These are phyloP conservation scores for Boletus sp. DNA, from an alignment of 1,284 basidiomycete genomes.

Conservation along the genomic window DNA sequence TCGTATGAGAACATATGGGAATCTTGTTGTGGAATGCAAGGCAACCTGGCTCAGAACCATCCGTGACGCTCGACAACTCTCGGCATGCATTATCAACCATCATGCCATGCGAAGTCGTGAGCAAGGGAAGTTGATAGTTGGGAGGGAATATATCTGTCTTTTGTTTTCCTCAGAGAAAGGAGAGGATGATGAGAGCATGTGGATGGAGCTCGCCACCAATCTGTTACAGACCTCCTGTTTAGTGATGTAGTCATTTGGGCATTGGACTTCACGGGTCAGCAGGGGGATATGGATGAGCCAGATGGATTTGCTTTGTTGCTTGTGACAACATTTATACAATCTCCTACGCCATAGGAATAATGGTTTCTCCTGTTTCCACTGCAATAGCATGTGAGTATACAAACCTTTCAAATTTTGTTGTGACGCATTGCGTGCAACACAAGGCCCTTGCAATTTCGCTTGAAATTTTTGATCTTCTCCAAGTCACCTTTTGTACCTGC, in stretches of 20 bases:
- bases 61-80: background rate
- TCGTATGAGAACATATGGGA: background rate
- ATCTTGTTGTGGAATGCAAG: constrained; percentile 1
- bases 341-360: background rate
- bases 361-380: background rate
- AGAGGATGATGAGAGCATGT: background rate
- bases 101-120: background rate
- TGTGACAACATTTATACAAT: background rate
- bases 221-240: background rate
- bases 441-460: background rate
- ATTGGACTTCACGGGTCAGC: background rate
- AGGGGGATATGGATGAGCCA: background rate
- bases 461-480: background rate
- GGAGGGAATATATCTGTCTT: constrained; percentile 8
- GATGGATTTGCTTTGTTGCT: background rate
- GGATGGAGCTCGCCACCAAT: constrained; percentile 9
- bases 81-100: constrained; percentile 9
- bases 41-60: background rate
- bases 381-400: background rate
- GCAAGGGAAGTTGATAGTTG: constrained; percentile 1
- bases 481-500: background rate
- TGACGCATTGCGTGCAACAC: background rate
- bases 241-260: background rate
- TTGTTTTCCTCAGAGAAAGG: background rate
- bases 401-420: background rate